A percentile compares a stretch with the other conserved stretches of the same genome.
Evolutionary conservation across 768 basidiomycete species (phyloP).

Genomic region (Mycena leptocephala): DNA sequence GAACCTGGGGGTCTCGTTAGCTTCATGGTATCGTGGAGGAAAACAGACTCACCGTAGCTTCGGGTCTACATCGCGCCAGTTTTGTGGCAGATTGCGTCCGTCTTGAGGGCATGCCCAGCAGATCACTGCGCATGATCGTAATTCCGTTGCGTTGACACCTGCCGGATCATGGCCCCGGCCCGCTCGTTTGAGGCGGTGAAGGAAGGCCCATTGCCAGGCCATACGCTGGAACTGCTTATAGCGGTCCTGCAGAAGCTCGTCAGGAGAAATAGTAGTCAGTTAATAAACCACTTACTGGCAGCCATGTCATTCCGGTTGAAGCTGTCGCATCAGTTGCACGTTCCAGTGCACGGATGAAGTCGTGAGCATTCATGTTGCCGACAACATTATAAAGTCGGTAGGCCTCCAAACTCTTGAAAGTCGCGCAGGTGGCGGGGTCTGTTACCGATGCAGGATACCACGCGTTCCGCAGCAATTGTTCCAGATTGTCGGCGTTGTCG

Average conservation of each 20-base stretch:
- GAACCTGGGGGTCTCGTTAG: background rate
- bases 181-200: background rate
- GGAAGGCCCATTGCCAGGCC: background rate
- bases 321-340: background rate
- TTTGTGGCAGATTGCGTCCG: constrained; percentile 34
- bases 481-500: background rate
- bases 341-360: background rate
- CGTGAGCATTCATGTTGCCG: constrained; percentile 15
- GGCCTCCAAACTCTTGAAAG: constrained; percentile 10
- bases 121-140: constrained; percentile 25
- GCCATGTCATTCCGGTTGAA: background rate
- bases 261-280: background rate
- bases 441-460: constrained; percentile 26
- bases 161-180: constrained; percentile 11
- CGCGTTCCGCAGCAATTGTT: background rate
- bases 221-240: background rate
- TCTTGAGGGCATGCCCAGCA: background rate
- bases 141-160: constrained; percentile 7
- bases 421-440: constrained; percentile 29
- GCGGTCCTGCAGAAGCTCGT: constrained; percentile 2
- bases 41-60: background rate
- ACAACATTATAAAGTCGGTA: constrained; percentile 28
- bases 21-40: too few species aligned
- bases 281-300: background rate
- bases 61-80: constrained; percentile 20